phyloP scores from a whole-genome alignment of 768 basidiomycete genomes.

The Leccinum uliginosum region DNA sequence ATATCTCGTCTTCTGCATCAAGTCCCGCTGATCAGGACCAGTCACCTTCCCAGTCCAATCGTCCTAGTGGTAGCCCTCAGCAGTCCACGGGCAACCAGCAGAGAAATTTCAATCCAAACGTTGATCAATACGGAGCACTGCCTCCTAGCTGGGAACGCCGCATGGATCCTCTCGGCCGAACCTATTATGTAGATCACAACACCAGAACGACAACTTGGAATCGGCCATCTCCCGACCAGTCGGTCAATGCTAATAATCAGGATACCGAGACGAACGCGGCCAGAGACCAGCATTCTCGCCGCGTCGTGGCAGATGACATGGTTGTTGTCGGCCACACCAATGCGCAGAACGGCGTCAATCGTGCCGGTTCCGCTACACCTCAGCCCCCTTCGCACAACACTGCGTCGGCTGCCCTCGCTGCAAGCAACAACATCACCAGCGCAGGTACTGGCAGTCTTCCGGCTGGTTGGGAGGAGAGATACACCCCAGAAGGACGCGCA shows the following conservation, averaged over 20 bases:
- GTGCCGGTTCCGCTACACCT: conserved; percentile 34
- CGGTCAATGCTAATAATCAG: conserved; percentile 65
- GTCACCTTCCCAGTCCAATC: conserved; percentile 24
- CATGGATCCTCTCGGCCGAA: conserved; percentile 91
- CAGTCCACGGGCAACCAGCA: conserved; percentile 39
- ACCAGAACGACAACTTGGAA: conserved; percentile 98
- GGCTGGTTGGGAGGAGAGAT: conserved; percentile 98
- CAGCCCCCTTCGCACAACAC: conserved; percentile 31
- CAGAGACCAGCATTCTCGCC: conserved; percentile 80
- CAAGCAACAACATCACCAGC: conserved; percentile 49
- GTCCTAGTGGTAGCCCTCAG: conserved; percentile 29
- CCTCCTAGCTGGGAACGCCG: conserved; percentile 96
- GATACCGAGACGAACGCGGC: conserved; percentile 80
- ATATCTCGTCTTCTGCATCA: conserved; percentile 21
- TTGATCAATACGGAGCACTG: conserved; percentile 89
- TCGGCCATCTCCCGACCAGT: conserved; percentile 75
- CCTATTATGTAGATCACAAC: conserved; percentile 99
- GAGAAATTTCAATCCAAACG: conserved; percentile 90
- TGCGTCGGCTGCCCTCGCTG: conserved; percentile 47
- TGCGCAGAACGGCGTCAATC: conserved; percentile 36
- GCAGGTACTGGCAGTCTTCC: conserved; percentile 84
- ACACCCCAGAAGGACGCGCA: conserved; percentile 96
- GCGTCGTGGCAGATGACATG: conserved; percentile 80
- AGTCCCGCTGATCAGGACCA: conserved; percentile 29
- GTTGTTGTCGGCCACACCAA: conserved; percentile 63